Evolutionary conservation across 768 basidiomycete genomes (phyloP).

Genomic region (Tephrocybe sp.): DNA sequence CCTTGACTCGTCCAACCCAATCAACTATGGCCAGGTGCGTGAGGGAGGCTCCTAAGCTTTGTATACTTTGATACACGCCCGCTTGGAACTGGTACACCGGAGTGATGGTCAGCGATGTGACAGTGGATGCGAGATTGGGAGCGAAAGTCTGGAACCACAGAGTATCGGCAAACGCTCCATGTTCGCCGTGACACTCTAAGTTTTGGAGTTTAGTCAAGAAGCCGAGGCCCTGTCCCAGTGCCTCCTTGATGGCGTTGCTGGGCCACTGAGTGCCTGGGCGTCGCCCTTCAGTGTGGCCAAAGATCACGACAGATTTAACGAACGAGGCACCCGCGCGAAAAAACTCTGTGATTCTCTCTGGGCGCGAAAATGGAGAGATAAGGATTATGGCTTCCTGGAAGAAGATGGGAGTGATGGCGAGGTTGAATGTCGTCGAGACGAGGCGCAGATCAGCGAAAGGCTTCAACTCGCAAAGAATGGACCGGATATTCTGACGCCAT

Average conservation of each 20-base stretch:
- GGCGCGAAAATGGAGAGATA: constrained; percentile 5
- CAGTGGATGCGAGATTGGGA: constrained; percentile 4
- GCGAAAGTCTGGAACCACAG: constrained; percentile 6
- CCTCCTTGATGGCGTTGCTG: constrained; percentile 4
- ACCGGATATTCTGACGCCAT: constrained; percentile 4
- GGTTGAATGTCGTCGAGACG: constrained; percentile 8
- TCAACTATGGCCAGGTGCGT: constrained; percentile 8
- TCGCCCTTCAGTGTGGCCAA: constrained; percentile 6
- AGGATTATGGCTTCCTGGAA: constrained; percentile 5
- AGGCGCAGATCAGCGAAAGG: constrained; percentile 8
- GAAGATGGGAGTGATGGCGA: constrained; percentile 5
- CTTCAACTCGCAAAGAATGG: constrained; percentile 4
- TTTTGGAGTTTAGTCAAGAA: constrained; percentile 8
- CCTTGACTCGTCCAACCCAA: constrained; percentile 6
- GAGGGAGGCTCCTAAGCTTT: constrained; percentile 4
- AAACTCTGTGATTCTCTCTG: constrained; percentile 3
- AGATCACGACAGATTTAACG: constrained; percentile 6
- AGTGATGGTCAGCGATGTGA: constrained; percentile 3
- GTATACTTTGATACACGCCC: constrained; percentile 5
- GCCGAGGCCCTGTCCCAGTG: constrained; percentile 10
- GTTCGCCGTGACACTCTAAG: constrained; percentile 10
- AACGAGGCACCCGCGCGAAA: constrained; percentile 6
- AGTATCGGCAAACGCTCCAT: constrained; percentile 5
- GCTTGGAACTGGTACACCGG: constrained; percentile 6
- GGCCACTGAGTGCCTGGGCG: constrained; percentile 8